phyloP scores from a whole-genome alignment of 306 rosid genomes.

The Sicyos edulis region DNA sequence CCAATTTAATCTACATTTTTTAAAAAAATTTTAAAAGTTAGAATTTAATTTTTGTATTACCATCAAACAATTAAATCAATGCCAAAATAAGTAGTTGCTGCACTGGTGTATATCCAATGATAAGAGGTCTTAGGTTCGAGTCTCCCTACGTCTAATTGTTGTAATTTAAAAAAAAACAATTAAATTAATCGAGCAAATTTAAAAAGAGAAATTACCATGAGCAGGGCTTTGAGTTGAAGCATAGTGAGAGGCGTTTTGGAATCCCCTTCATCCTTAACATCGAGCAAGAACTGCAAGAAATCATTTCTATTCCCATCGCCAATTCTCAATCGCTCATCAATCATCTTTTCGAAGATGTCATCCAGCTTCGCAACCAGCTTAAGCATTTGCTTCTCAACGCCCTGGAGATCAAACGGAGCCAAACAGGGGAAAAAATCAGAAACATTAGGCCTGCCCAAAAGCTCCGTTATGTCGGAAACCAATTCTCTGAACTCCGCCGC shows the following conservation, averaged over 20 bases:
- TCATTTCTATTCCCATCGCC: slow-evolving; percentile 22
- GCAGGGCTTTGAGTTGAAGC: slow-evolving; percentile 48
- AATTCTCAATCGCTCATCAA: slow-evolving; percentile 27
- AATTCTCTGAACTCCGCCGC: slow-evolving; percentile 57
- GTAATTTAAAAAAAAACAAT: too few relatives aligned
- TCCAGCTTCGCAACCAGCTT: slow-evolving; percentile 33
- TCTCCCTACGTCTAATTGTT: too few relatives aligned
- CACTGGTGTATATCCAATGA: too few relatives aligned
- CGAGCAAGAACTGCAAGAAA: slow-evolving; percentile 52
- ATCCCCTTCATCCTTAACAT: slow-evolving; percentile 49
- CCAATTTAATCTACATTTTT: too few relatives aligned
- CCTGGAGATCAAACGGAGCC: slow-evolving; percentile 78
- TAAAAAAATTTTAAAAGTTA: too few relatives aligned
- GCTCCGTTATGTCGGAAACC: slow-evolving; percentile 35
- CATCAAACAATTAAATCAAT: too few relatives aligned
- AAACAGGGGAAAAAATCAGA: slow-evolving; percentile 67
- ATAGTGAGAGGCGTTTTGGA: slow-evolving; percentile 47
- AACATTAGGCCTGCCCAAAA: slow-evolving; percentile 52
- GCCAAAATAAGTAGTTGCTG: too few relatives aligned
- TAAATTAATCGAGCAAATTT: too few relatives aligned
- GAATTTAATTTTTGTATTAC: too few relatives aligned
- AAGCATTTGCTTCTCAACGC: slow-evolving; percentile 40
- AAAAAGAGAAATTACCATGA: slow-evolving; percentile 44
- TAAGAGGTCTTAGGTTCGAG: too few relatives aligned
- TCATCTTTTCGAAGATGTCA: slow-evolving; percentile 48